A percentile compares a stretch with the other conserved stretches of the same genome.
Evolutionary conservation across 2,329 filamentous ascomycete genomes (phyloP).

Genomic region (Aureobasidium sp.): DNA sequence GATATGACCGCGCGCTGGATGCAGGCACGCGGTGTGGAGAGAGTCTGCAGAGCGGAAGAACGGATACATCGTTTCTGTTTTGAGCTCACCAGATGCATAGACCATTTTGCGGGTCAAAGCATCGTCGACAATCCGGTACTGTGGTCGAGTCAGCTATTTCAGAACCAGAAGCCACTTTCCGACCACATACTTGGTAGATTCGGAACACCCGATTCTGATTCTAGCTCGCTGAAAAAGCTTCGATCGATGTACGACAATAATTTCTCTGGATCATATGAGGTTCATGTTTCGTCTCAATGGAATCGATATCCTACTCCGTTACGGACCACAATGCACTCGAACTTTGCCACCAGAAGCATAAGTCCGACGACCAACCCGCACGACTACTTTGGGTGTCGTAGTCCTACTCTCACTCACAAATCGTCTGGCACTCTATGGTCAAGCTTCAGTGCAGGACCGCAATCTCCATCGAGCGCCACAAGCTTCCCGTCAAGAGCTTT

Average conservation of each 20-base stretch:
- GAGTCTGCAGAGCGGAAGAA: conserved; percentile 92
- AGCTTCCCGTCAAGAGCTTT: conserved; percentile 36
- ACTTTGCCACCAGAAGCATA: conserved; percentile 48
- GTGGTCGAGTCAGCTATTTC: conserved; percentile 86
- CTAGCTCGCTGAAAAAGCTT: neutral
- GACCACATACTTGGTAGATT: neutral
- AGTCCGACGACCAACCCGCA: conserved; percentile 29
- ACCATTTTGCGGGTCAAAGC: conserved; percentile 75
- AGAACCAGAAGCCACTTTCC: conserved; percentile 25
- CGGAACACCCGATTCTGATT: neutral
- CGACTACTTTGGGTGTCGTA: conserved; percentile 63
- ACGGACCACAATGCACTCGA: conserved; percentile 33
- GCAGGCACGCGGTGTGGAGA: conserved; percentile 72
- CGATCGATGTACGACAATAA: neutral
- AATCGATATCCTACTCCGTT: conserved; percentile 22
- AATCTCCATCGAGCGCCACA: conserved; percentile 56
- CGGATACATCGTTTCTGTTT: conserved; percentile 88
- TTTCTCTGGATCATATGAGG: neutral
- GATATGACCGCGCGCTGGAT: conserved; percentile 81
- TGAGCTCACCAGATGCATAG: conserved; percentile 80
- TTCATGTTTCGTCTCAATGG: neutral
- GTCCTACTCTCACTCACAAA: conserved; percentile 65
- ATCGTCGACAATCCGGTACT: conserved; percentile 79
- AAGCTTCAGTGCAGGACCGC: conserved; percentile 63
- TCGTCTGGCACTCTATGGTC: conserved; percentile 83